phyloP scores from a whole-genome alignment of 345 rosid genomes.

The Turnera subulata region DNA sequence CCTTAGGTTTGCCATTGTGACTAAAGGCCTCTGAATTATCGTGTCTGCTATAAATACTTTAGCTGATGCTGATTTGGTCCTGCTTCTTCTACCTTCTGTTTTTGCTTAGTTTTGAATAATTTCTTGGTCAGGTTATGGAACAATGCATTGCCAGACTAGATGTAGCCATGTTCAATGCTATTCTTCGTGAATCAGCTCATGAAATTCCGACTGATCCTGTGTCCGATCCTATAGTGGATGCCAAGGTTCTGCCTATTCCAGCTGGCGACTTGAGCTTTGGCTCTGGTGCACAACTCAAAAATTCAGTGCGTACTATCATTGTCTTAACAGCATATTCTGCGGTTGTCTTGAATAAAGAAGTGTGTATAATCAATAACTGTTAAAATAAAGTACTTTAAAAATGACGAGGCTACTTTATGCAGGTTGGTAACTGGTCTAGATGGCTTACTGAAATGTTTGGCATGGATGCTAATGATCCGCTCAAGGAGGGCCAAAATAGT shows the following conservation, averaged over 20 bases:
- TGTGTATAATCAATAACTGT: not conserved
- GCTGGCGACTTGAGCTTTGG: slow-evolving; percentile 96
- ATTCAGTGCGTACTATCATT: slow-evolving; percentile 46
- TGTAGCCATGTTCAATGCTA: slow-evolving; percentile 97
- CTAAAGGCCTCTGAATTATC: not conserved
- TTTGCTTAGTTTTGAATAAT: slow-evolving; percentile 9
- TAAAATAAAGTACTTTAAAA: not conserved
- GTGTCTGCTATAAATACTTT: not conserved
- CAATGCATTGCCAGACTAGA: slow-evolving; percentile 78
- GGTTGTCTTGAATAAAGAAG: too few relatives aligned
- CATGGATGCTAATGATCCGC: slow-evolving; percentile 47
- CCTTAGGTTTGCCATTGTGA: not conserved
- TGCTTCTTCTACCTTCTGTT: not conserved
- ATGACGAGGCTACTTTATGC: slow-evolving; percentile 19
- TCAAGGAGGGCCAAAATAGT: slow-evolving; percentile 28
- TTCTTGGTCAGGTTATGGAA: slow-evolving; percentile 65
- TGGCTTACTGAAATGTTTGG: slow-evolving; percentile 73
- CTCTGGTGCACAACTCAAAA: slow-evolving; percentile 96
- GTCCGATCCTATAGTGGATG: slow-evolving; percentile 83
- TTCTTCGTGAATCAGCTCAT: slow-evolving; percentile 84
- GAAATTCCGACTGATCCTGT: slow-evolving; percentile 95
- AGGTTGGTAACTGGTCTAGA: slow-evolving; percentile 96
- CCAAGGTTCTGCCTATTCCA: slow-evolving; percentile 89
- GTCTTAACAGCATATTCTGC: not conserved
- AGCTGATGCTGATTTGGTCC: slow-evolving; percentile 3